phyloP scores from a whole-genome alignment of 768 basidiomycete species.

The Calvatia gigantea region DNA sequence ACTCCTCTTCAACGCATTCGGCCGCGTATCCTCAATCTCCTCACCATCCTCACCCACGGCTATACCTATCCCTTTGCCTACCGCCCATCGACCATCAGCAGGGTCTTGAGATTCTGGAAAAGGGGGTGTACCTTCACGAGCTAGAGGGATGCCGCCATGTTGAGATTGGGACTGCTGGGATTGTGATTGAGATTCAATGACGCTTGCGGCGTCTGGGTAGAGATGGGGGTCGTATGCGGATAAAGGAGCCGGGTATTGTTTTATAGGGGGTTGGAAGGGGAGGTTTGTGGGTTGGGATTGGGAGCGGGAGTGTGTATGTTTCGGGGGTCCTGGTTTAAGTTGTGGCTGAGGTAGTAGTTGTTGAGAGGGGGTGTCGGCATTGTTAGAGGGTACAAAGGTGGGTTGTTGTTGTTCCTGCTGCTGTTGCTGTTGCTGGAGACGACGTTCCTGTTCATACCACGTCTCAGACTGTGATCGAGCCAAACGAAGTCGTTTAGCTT shows the following conservation, averaged over 20 bases:
- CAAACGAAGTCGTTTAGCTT: conserved; percentile 8
- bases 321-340: not conserved
- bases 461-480: conserved; percentile 9
- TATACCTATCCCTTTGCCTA: not conserved
- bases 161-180: conserved; percentile 10
- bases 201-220: conserved; percentile 32
- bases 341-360: not conserved
- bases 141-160: not conserved
- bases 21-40: conserved; percentile 14
- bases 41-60: conserved; percentile 13
- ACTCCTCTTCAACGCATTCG: conserved; percentile 10
- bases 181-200: conserved; percentile 23
- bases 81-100: not conserved
- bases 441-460: conserved; percentile 5
- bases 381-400: not conserved
- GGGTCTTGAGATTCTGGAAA: not conserved
- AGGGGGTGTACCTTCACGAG: conserved; percentile 4
- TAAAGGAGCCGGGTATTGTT: conserved; percentile 35
- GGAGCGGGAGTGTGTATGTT: not conserved
- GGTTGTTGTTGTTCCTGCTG: not conserved
- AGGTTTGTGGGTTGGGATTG: not conserved
- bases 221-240: conserved; percentile 30
- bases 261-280: conserved; percentile 20
- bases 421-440: not conserved
- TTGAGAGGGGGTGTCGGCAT: not conserved